Conservation (phyloP, 345 rosid genomes). For the Arabidopsis thaliana region DNA sequence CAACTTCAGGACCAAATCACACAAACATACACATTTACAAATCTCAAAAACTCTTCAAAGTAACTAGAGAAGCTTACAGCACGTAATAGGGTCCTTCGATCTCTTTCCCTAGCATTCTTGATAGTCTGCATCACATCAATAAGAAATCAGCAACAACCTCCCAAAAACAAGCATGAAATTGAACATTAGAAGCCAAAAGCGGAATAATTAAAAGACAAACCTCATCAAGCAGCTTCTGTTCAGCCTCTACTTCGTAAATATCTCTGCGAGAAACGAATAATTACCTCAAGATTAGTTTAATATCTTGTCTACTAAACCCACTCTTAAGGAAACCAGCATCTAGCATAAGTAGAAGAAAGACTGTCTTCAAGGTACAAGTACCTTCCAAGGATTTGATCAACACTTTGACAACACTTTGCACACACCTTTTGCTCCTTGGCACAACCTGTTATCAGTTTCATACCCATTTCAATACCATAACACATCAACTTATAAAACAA, state of each 20-base stretch:
- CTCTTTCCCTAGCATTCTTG: conserved; percentile 93
- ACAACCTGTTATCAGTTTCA: conserved; percentile 60
- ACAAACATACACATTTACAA: background rate
- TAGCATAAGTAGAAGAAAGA: conserved; percentile 16
- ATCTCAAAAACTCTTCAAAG: background rate
- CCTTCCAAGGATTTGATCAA: conserved; percentile 72
- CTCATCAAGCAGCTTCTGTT: conserved; percentile 84
- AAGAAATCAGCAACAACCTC: conserved; percentile 1
- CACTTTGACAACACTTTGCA: conserved; percentile 80
- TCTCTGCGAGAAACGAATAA: conserved; percentile 54
- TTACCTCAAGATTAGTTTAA: conserved; percentile 13
- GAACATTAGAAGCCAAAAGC: background rate
- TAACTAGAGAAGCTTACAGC: conserved; percentile 58
- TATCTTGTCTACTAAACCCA: background rate
- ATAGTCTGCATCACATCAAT: conserved; percentile 64
- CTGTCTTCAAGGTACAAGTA: conserved; percentile 19
- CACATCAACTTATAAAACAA: conserved; percentile 5
- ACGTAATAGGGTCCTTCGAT: conserved; percentile 76
- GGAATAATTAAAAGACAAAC: conserved; percentile 39
- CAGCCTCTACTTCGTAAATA: conserved; percentile 75
- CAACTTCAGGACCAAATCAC: conserved; percentile 1
- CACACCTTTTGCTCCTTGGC: conserved; percentile 93
- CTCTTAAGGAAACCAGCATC: background rate
- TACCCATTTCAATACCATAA: background rate
- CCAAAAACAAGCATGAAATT: background rate